Evolutionary conservation across 2,329 filamentous ascomycete species (phyloP), one percentile per base, ranked within the genome.

Genomic region (Hypoxylon rubiginosum): DNA sequence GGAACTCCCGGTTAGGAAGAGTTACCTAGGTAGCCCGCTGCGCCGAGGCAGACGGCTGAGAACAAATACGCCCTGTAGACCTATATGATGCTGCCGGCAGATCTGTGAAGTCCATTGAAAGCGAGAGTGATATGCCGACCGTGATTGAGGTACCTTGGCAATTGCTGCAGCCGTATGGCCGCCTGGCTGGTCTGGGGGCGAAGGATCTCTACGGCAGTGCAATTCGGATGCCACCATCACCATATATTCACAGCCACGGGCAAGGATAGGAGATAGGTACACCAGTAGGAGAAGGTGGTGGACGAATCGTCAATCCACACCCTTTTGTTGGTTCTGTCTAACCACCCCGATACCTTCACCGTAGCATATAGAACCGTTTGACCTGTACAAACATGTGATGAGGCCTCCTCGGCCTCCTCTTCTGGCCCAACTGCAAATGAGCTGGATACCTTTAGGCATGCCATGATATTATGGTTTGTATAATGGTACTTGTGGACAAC

Each of bases 21-120:
- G 15, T 28, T 10, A 13, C 13, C 21, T 24, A 24, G 21, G 32
- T 13, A 53, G 34, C 19, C 48, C 43, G 48, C 34, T 39, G 48
- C 45, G 48, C 58, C 62, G 51, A 56, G 46, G 19, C 19, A 50
- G 39, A n/a, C 13, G 30, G 17, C 19, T 50, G 54, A 28, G 43
- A 58, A 56, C 32, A 50, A 46, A 56, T 32, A 45, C 54, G 53
- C 26, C 39, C 39, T 36, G 32, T 36, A 48, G 55, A 58, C 32
- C 36, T 24, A 54, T 21, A 26, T 26, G 2, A 19, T 15, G 30
- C 54, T n/a, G 43, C 52, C 61, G 57, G 66, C 52, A 62, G 54
- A 66, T 66, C 48, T 46, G 32, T 17, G n/a, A 32, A 51, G 51
- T 21, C 36, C 41, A 55, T 51, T 26, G 41, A 46, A 19, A 64